phyloP scores from a whole-genome alignment of 108 stramenopile species.

The Cyclotella sp. region DNA sequence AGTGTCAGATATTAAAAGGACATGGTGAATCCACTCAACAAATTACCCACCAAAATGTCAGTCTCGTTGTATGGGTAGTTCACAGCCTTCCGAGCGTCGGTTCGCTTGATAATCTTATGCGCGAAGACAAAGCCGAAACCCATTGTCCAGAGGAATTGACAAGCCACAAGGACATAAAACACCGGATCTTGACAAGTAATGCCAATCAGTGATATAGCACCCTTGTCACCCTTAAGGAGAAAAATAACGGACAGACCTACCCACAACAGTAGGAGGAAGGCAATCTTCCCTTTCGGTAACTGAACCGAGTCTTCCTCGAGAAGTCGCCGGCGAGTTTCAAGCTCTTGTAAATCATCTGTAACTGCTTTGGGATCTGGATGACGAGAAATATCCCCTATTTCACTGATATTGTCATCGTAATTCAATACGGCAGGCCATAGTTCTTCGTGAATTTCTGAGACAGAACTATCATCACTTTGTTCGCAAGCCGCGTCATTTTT shows the following conservation, averaged over 20 bases:
- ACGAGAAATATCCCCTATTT: conserved; percentile 1
- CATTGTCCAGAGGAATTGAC: conserved; percentile 73
- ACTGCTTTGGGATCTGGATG: neutral
- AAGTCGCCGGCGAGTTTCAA: conserved; percentile 26
- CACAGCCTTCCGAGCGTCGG: conserved; percentile 41
- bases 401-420: neutral
- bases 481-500: too few relatives aligned
- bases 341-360: conserved; percentile 24
- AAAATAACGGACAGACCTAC: conserved; percentile 59
- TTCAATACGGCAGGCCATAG: neutral
- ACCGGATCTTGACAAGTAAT: conserved; percentile 62
- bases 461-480: too few relatives aligned
- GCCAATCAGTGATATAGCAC: conserved; percentile 61
- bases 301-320: conserved; percentile 61
- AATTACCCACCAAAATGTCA: conserved; percentile 34
- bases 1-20: too few relatives aligned
- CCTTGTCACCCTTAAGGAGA: conserved; percentile 69
- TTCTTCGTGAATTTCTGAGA: neutral
- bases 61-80: conserved; percentile 58
- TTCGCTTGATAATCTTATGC: conserved; percentile 44
- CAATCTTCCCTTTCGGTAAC: conserved; percentile 62
- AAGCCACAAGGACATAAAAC: conserved; percentile 54
- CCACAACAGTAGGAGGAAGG: conserved; percentile 58
- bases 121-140: conserved; percentile 57
- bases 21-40: too few relatives aligned